Percentiles rank a stretch among this genome's conserved stretches.
These are phyloP conservation scores for Ziziphus jujuba DNA, from an alignment of 306 rosid species.

Conservation along the genomic window DNA sequence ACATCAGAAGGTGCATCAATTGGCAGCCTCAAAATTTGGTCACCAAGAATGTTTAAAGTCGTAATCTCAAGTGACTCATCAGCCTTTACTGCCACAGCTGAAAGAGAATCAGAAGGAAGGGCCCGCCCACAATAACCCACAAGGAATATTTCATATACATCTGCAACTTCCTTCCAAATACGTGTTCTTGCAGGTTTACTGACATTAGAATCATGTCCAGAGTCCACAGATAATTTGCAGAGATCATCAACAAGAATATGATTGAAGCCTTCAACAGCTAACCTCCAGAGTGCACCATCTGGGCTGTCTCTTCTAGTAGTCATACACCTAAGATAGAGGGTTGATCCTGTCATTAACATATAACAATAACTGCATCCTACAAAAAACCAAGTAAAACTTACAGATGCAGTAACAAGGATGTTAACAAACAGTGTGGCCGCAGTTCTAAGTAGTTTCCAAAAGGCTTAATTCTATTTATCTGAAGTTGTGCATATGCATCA, in stretches of 20 bases:
- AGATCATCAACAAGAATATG: slow-evolving; percentile 61
- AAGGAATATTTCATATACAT: slow-evolving; percentile 88
- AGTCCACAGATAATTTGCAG: slow-evolving; percentile 36
- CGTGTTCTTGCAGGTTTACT: slow-evolving; percentile 72
- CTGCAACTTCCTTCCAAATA: slow-evolving; percentile 95
- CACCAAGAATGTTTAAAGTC: slow-evolving; percentile 74
- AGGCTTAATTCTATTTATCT: background rate
- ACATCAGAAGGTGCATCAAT: slow-evolving; percentile 80
- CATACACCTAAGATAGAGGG: slow-evolving; percentile 69
- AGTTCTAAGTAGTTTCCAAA: background rate
- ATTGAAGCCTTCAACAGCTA: slow-evolving; percentile 80
- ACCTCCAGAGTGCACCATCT: slow-evolving; percentile 85
- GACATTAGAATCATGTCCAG: slow-evolving; percentile 47
- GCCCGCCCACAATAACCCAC: slow-evolving; percentile 97
- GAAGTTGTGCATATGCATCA: background rate
- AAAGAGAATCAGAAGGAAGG: slow-evolving; percentile 74
- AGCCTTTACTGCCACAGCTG: slow-evolving; percentile 57
- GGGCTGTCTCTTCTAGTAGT: slow-evolving; percentile 94
- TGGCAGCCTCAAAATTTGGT: slow-evolving; percentile 68
- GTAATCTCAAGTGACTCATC: slow-evolving; percentile 89
- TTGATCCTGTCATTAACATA: slow-evolving; percentile 17
- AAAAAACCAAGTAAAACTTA: slow-evolving; percentile 8
- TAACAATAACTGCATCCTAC: slow-evolving; percentile 1
- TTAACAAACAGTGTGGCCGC: background rate
- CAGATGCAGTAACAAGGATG: slow-evolving; percentile 8